These are phyloP conservation scores for Carnegiea gigantea DNA, from an alignment of 179 eudicot species.

Conservation along the genomic window DNA sequence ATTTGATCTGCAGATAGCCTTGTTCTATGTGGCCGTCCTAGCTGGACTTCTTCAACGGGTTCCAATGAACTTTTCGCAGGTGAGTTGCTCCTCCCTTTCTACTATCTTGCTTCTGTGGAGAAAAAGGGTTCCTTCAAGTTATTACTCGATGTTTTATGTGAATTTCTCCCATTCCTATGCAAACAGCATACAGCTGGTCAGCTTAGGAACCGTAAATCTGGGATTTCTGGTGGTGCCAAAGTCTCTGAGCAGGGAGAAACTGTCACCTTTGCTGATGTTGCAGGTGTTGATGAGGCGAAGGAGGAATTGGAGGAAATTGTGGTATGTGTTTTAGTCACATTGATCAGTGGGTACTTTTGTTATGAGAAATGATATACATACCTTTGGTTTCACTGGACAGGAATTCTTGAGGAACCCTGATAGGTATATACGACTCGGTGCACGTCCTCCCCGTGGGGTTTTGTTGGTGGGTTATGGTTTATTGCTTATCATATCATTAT, in stretches of 20 bases:
- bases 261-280: constrained; percentile 91
- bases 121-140: neutral
- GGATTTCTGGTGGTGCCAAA: constrained; percentile 70
- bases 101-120: neutral
- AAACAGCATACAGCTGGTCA: constrained; percentile 74
- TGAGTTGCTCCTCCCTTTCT: constrained; percentile 23
- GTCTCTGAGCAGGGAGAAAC: constrained; percentile 82
- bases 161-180: constrained; percentile 20
- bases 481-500: neutral
- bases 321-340: constrained; percentile 44
- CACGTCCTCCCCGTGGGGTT: constrained; percentile 99
- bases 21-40: constrained; percentile 80
- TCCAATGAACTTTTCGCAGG: constrained; percentile 84
- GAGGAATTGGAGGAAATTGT: constrained; percentile 99
- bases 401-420: constrained; percentile 94
- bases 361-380: constrained; percentile 14
- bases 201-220: constrained; percentile 79
- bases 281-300: constrained; percentile 99
- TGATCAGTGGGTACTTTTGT: neutral
- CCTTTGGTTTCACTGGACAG: constrained; percentile 39
- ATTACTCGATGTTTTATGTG: constrained; percentile 3
- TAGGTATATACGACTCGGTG: constrained; percentile 78
- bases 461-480: constrained; percentile 68
- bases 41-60: constrained; percentile 78
- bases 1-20: constrained; percentile 57